Conservation (phyloP, 352 stramenopile genomes). For the Globisporangium camurandrum region DNA sequence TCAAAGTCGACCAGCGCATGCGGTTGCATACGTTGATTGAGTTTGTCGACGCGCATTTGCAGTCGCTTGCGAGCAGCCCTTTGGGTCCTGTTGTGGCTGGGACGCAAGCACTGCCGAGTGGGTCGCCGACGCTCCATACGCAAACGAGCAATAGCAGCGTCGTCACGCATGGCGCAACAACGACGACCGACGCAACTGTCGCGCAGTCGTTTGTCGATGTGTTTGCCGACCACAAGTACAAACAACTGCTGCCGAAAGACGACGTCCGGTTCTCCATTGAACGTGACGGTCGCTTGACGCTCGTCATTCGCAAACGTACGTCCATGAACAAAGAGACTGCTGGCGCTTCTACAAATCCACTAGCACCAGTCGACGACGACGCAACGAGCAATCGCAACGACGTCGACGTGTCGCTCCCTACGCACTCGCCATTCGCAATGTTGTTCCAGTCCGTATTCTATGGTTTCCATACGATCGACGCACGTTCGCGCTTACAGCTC, state of each 20-base stretch:
- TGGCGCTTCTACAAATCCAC: constrained; percentile 6
- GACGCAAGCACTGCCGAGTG: neutral
- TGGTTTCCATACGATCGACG: constrained; percentile 59
- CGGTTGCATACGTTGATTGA: constrained; percentile 37
- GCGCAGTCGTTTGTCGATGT: constrained; percentile 19
- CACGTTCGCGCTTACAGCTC: constrained; percentile 38
- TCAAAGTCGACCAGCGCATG: constrained; percentile 50
- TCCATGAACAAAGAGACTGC: constrained; percentile 21
- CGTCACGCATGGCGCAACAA: constrained; percentile 14
- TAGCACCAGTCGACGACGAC: constrained; percentile 2
- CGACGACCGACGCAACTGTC: too few species aligned
- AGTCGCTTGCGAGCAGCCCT: constrained; percentile 11
- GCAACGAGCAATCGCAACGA: constrained; percentile 5
- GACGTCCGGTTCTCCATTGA: constrained; percentile 47
- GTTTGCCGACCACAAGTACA: constrained; percentile 21
- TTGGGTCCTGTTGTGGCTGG: too few species aligned
- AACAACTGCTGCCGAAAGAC: constrained; percentile 32
- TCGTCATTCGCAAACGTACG: constrained; percentile 34
- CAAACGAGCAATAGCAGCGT: constrained; percentile 7
- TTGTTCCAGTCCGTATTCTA: constrained; percentile 71
- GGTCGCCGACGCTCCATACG: neutral
- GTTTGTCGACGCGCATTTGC: constrained; percentile 42
- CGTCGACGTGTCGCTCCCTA: constrained; percentile 20
- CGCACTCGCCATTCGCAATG: constrained; percentile 43
- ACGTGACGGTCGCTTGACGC: constrained; percentile 27